Conservation (phyloP, 345 rosid species). For the Eucalyptus regnans region DNA sequence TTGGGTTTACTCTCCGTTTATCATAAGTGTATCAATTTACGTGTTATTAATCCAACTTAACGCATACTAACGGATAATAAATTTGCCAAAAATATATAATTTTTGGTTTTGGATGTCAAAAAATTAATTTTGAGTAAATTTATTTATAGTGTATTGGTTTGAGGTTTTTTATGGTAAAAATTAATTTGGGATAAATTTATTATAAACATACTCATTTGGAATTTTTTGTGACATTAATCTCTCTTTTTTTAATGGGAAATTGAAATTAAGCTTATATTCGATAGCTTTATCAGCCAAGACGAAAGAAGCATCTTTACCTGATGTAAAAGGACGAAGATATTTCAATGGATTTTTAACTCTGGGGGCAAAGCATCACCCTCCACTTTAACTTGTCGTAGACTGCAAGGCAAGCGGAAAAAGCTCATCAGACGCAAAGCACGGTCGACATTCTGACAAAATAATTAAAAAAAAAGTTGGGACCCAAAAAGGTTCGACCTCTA, state of each 20-base stretch:
- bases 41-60: too few species aligned
- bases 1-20: rapidly evolving
- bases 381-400: background rate
- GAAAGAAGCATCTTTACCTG: background rate
- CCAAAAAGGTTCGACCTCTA: background rate
- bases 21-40: rapidly evolving
- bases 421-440: background rate
- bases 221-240: background rate
- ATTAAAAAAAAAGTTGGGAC: background rate
- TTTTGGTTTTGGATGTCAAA: rapidly evolving
- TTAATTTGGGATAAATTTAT: too few species aligned
- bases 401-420: background rate
- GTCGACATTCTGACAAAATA: background rate
- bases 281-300: background rate
- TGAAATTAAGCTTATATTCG: background rate
- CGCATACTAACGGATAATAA: too few species aligned
- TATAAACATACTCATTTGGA: too few species aligned
- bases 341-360: background rate
- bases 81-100: too few species aligned
- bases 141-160: rapidly evolving
- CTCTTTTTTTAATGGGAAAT: background rate
- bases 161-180: rapidly evolving
- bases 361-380: background rate
- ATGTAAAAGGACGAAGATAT: background rate
- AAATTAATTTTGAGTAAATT: background rate